A percentile compares a stretch with the other conserved stretches of the same genome.
These are phyloP conservation scores for Sanguinoderma infundibulare DNA, from an alignment of 1,284 basidiomycete genomes.

Conservation along the genomic window DNA sequence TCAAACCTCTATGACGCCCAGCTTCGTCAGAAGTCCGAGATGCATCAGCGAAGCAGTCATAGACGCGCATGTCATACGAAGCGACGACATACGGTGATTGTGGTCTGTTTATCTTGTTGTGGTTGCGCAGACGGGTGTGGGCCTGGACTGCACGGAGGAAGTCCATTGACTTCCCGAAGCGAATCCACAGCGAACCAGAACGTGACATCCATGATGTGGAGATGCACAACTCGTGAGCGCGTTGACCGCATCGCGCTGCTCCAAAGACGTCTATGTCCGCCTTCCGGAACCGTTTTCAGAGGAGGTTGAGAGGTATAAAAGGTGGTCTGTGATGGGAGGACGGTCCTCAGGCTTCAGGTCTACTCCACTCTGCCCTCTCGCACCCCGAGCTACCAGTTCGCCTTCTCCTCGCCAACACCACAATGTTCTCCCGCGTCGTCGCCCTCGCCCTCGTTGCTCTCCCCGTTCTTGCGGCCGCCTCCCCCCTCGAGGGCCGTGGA, in stretches of 20 bases:
- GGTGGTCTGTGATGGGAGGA: background rate
- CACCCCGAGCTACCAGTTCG: background rate
- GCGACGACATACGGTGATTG: background rate
- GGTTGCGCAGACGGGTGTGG: background rate
- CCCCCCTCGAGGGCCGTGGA: slow-evolving; percentile 23
- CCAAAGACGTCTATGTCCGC: background rate
- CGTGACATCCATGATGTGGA: background rate
- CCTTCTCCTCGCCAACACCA: background rate
- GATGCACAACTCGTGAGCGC: too few relatives aligned
- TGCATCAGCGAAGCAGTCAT: background rate
- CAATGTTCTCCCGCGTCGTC: slow-evolving; percentile 21
- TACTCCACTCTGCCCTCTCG: slow-evolving; percentile 1
- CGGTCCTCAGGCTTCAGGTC: slow-evolving; percentile 13
- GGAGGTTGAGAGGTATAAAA: slow-evolving; percentile 8
- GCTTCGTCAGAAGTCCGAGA: background rate
- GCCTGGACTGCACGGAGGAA: background rate
- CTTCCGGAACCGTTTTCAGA: background rate
- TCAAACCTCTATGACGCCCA: background rate
- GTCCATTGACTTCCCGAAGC: background rate
- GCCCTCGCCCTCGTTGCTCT: slow-evolving; percentile 25
- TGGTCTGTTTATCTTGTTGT: background rate
- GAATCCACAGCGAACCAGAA: background rate
- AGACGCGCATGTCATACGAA: background rate
- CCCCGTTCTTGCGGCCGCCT: slow-evolving; percentile 35
- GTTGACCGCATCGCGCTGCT: background rate